Percentiles rank a stretch among this genome's conserved stretches.
Evolutionary conservation across 2,329 filamentous ascomycete species (phyloP).

Genomic region (Aspergillus aculeatus): DNA sequence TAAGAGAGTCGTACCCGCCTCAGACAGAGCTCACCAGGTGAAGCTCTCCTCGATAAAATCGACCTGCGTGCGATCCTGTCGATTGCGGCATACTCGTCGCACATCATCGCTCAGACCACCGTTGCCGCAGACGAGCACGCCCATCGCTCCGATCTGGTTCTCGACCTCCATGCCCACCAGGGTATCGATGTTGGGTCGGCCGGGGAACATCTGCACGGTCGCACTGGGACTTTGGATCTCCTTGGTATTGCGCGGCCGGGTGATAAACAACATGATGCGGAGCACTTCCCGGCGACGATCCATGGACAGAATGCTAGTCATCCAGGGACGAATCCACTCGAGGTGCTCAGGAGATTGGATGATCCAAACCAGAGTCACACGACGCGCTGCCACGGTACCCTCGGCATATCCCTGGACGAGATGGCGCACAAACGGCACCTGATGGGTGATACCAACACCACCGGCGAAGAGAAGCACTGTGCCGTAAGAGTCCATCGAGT

Average conservation of each 20-base stretch:
- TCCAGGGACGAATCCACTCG: constrained; percentile 90
- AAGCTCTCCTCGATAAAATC: constrained; percentile 80
- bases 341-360: constrained; percentile 85
- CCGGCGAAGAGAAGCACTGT: constrained; percentile 88
- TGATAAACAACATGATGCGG: constrained; percentile 85
- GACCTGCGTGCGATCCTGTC: constrained; percentile 61
- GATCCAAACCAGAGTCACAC: constrained; percentile 85
- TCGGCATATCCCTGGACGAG: constrained; percentile 67
- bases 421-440: constrained; percentile 82
- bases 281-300: constrained; percentile 78
- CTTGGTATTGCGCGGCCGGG: constrained; percentile 77
- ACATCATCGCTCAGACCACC: constrained; percentile 75
- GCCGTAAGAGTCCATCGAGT: constrained; percentile 87
- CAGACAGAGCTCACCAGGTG: constrained; percentile 38
- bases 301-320: constrained; percentile 73
- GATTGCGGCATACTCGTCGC: constrained; percentile 63
- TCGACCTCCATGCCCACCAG: constrained; percentile 79
- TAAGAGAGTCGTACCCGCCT: neutral
- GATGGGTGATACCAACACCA: constrained; percentile 92
- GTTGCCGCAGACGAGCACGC: constrained; percentile 76
- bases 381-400: constrained; percentile 74
- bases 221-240: constrained; percentile 74
- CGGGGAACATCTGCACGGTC: constrained; percentile 88
- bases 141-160: constrained; percentile 83
- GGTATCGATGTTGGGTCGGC: constrained; percentile 76